These are phyloP conservation scores for Cylindrodendrum hubeiense DNA, from an alignment of 2,329 filamentous ascomycete species.

Conservation along the genomic window DNA sequence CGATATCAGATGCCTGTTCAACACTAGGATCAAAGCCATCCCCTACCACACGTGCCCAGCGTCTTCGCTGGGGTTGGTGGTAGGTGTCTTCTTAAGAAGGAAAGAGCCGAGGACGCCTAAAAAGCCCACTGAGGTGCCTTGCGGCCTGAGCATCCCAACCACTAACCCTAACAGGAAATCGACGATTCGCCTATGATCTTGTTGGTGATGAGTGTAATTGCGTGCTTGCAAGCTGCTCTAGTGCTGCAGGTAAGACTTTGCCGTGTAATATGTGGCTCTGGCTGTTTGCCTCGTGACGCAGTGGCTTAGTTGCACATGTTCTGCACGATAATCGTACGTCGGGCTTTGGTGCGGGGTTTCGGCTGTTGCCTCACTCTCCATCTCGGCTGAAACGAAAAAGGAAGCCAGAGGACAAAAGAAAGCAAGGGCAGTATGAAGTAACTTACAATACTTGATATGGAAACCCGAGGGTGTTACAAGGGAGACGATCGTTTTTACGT, in stretches of 20 bases:
- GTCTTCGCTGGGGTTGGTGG: neutral
- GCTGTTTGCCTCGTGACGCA: neutral
- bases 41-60: neutral
- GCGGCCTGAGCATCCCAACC: neutral
- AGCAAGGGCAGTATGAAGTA: neutral
- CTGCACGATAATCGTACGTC: neutral
- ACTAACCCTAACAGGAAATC: neutral
- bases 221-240: neutral
- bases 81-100: neutral
- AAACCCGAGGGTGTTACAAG: neutral
- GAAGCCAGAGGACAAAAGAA: neutral
- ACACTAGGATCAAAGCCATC: too few relatives aligned
- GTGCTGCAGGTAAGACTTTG: neutral
- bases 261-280: neutral
- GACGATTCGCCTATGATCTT: neutral
- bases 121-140: neutral
- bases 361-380: neutral
- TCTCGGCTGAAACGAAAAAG: neutral
- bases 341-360: neutral
- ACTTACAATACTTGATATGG: neutral
- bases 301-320: neutral
- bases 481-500: neutral
- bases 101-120: neutral
- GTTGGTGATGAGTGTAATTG: neutral
- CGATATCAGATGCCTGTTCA: too few relatives aligned